A percentile compares a stretch with the other conserved stretches of the same genome.
Evolutionary conservation across 2,329 filamentous ascomycete species (phyloP).

Genomic region (Cercospora beticola): DNA sequence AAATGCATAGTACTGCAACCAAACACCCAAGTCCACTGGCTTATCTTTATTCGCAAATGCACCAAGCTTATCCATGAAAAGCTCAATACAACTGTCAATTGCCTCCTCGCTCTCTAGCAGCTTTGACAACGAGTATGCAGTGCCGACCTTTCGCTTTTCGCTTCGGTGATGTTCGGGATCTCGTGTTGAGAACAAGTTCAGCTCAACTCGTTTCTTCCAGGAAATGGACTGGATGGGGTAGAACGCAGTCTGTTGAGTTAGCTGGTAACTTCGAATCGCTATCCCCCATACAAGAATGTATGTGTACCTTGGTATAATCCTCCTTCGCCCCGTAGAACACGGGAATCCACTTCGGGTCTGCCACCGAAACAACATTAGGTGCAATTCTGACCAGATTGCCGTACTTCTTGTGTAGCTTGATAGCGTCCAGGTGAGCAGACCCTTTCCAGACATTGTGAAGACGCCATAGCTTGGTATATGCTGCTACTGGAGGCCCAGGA

Average conservation of each 20-base stretch:
- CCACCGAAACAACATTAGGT: background rate
- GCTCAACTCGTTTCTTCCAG: slow-evolving; percentile 21
- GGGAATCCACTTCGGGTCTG: background rate
- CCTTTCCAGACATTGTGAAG: slow-evolving; percentile 2
- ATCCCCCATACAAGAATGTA: too few relatives aligned
- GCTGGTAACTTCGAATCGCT: background rate
- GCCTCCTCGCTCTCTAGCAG: slow-evolving; percentile 12
- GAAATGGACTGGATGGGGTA: slow-evolving; percentile 34
- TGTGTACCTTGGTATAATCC: background rate
- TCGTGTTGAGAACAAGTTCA: slow-evolving; percentile 39
- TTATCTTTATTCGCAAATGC: background rate
- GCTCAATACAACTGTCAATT: background rate
- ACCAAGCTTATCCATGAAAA: background rate
- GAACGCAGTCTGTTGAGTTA: slow-evolving; percentile 25
- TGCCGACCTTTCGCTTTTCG: slow-evolving; percentile 33
- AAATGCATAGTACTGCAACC: slow-evolving; percentile 1
- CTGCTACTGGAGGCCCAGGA: background rate
- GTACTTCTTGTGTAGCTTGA: background rate
- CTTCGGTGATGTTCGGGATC: slow-evolving; percentile 44
- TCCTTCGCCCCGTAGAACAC: background rate
- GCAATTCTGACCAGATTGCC: background rate
- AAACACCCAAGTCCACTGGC: background rate
- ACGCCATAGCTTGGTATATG: background rate
- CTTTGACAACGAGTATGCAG: slow-evolving; percentile 15
- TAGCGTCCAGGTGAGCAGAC: background rate